Conservation (phyloP, 2,329 filamentous ascomycete species). For the Septoria petroselini region DNA sequence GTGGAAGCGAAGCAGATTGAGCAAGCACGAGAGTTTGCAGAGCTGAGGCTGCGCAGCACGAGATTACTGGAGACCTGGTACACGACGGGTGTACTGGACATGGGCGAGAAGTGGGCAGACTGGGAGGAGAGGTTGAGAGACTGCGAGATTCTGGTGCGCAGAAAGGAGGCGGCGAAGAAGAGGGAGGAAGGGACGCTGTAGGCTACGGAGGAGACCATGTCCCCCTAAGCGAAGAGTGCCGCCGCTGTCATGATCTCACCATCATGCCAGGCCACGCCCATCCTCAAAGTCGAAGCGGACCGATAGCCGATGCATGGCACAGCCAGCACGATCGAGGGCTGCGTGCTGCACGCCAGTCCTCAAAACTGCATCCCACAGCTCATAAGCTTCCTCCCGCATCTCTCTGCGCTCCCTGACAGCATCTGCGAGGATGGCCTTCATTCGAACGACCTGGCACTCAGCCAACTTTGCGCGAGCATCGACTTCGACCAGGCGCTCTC, state of each 20-base stretch:
- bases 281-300: conserved; percentile 8
- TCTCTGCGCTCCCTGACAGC: conserved; percentile 3
- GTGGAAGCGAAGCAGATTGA: conserved; percentile 59
- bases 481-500: not conserved
- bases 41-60: conserved; percentile 63
- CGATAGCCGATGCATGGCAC: conserved; percentile 2
- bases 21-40: conserved; percentile 61
- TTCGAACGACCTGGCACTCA: not conserved
- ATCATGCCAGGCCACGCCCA: not conserved
- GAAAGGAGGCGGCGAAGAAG: conserved; percentile 58
- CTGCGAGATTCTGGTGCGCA: conserved; percentile 63
- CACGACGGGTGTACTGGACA: conserved; percentile 65
- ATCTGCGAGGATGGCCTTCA: conserved; percentile 2
- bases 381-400: not conserved
- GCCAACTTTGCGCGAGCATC: conserved; percentile 1
- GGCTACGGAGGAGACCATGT: no score
- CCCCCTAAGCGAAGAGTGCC: no score
- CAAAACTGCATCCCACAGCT: conserved; percentile 4
- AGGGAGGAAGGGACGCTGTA: conserved; percentile 49
- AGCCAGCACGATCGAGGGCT: not conserved
- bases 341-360: not conserved
- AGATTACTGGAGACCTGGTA: conserved; percentile 60
- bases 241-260: no score
- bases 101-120: conserved; percentile 66
- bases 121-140: conserved; percentile 65